These are phyloP conservation scores for Corymbia citriodora DNA, from an alignment of 441 rosid species.

Conservation along the genomic window DNA sequence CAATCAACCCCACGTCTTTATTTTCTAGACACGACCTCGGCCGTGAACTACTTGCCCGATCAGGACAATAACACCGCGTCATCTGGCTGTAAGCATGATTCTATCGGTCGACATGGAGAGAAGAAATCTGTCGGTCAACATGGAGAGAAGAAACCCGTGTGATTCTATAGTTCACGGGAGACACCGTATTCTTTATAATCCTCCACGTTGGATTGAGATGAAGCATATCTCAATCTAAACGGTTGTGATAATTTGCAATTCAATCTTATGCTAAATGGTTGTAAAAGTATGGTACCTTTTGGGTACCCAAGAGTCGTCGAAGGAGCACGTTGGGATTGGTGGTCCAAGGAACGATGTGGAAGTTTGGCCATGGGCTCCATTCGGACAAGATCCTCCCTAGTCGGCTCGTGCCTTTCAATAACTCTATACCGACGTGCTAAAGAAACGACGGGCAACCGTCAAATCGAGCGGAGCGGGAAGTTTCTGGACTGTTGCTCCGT, in stretches of 20 bases:
- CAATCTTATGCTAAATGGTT: not conserved
- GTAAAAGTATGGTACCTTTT: not conserved
- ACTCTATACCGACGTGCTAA: not conserved
- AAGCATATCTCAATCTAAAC: not conserved
- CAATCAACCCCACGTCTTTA: not conserved
- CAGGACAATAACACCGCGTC: not conserved
- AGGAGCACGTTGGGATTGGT: not conserved
- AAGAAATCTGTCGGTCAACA: not conserved
- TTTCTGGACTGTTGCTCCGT: not conserved
- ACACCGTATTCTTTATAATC: not conserved
- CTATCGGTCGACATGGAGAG: not conserved
- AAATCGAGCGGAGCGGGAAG: not conserved
- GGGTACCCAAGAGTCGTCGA: not conserved
- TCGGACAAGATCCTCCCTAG: not conserved
- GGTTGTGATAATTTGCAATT: not conserved
- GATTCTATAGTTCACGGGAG: not conserved
- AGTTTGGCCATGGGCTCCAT: not conserved
- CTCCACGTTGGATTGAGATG: not conserved
- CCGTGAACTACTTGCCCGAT: not conserved
- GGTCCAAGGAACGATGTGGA: not conserved
- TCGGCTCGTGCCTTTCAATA: not conserved
- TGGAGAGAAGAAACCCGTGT: not conserved
- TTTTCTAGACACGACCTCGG: not conserved
- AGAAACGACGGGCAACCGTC: not conserved
- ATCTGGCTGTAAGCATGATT: not conserved